A percentile compares a stretch with the other conserved stretches of the same genome.
Evolutionary conservation across 495 filamentous ascomycete species (phyloP).

Genomic region (Neurospora pannonica): DNA sequence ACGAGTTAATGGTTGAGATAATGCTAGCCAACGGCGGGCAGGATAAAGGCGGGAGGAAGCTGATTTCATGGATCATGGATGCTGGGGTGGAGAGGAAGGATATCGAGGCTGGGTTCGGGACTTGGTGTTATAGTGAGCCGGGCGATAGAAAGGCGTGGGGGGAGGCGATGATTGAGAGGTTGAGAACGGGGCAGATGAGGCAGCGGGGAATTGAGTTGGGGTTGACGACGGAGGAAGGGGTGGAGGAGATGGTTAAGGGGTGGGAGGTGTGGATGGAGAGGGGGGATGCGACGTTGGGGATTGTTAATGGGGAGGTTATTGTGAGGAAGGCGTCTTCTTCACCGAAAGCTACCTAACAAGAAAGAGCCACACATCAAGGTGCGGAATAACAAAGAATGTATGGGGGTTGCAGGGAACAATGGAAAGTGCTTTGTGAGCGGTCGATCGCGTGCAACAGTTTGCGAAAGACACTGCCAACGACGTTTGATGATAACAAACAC

Average conservation of each 20-base stretch:
- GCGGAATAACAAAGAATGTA: too few relatives aligned
- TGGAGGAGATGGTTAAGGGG: constrained; percentile 34
- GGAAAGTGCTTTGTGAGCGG: background rate
- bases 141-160: constrained; percentile 29
- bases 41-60: constrained; percentile 23
- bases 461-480: background rate
- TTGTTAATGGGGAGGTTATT: constrained; percentile 34
- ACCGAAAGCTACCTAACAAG: too few relatives aligned
- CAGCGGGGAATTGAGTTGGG: constrained; percentile 23
- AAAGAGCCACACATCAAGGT: too few relatives aligned
- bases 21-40: constrained; percentile 24
- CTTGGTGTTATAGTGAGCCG: constrained; percentile 28
- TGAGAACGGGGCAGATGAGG: constrained; percentile 20
- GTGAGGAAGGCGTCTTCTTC: constrained; percentile 14
- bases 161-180: constrained; percentile 21
- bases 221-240: constrained; percentile 22
- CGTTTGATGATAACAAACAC: background rate
- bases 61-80: constrained; percentile 34
- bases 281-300: constrained; percentile 27
- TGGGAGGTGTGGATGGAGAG: constrained; percentile 31
- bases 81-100: constrained; percentile 28
- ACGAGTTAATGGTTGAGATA: constrained; percentile 17
- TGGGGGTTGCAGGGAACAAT: background rate
- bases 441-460: background rate
- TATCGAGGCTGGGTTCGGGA: constrained; percentile 26